Percentiles rank a stretch among this genome's conserved stretches.
Evolutionary conservation across 176 grass and related monocot genomes (phyloP).

Genomic region (Ensete glaucum): DNA sequence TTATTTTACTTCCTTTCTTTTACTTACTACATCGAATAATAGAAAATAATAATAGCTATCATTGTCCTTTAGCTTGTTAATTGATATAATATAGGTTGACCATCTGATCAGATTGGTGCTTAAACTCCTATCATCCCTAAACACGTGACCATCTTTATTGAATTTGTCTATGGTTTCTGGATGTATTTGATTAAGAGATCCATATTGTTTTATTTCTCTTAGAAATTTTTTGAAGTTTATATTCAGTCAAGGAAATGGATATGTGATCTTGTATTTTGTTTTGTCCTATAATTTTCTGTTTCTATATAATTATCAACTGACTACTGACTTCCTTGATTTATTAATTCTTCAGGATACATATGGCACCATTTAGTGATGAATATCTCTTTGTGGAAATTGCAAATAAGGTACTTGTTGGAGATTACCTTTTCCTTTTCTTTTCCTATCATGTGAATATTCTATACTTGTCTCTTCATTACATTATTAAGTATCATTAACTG

Average conservation of each 20-base stretch:
- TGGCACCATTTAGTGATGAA: conserved; percentile 99
- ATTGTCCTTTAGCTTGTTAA: no score
- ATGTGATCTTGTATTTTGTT: not conserved
- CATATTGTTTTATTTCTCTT: no score
- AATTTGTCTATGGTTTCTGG: no score
- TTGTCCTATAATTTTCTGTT: not conserved
- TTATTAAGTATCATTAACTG: not conserved
- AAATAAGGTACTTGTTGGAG: conserved; percentile 67
- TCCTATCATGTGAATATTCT: not conserved
- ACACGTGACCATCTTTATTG: no score
- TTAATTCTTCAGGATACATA: conserved; percentile 66
- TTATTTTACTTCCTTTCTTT: no score
- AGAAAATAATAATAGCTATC: no score
- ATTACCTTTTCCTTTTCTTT: conserved; percentile 2
- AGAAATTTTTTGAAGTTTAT: no score
- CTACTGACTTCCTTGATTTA: conserved; percentile 21
- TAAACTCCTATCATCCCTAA: no score
- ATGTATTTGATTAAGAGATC: no score
- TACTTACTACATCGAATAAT: no score
- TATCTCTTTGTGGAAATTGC: conserved; percentile 99
- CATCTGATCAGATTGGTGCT: no score
- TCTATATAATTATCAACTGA: conserved; percentile 13
- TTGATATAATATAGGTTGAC: no score
- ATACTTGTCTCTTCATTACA: not conserved
- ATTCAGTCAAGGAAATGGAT: not conserved